A percentile compares a stretch with the other conserved stretches of the same genome.
phyloP scores from a whole-genome alignment of 2,329 filamentous ascomycete species.

The Ambrosiella cleistominuta region DNA sequence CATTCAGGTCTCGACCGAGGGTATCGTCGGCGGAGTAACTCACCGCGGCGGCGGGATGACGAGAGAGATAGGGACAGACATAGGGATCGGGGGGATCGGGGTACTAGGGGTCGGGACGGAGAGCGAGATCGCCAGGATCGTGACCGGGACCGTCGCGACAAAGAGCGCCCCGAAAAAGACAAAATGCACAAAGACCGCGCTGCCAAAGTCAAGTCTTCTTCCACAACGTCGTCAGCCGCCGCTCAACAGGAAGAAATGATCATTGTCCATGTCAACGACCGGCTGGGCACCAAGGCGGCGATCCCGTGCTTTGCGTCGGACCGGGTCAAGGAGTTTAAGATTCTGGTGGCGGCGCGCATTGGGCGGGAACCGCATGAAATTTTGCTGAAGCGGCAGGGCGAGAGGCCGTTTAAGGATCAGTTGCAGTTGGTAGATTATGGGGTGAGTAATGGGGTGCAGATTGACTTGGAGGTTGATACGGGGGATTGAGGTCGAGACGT shows the following conservation, averaged over 20 bases:
- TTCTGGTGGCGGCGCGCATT: constrained; percentile 76
- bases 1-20: constrained; percentile 23
- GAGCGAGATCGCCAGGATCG: constrained; percentile 19
- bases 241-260: constrained; percentile 58
- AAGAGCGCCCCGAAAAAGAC: constrained; percentile 20
- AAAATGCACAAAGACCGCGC: constrained; percentile 20
- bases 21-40: constrained; percentile 14
- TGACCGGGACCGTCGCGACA: constrained; percentile 16
- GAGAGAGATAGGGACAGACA: constrained; percentile 10
- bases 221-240: constrained; percentile 13
- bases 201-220: constrained; percentile 13
- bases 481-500: constrained; percentile 28
- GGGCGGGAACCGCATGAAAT: constrained; percentile 84
- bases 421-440: constrained; percentile 81
- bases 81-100: constrained; percentile 16
- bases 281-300: constrained; percentile 86
- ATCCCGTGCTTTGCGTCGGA: constrained; percentile 81
- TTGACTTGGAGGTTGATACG: constrained; percentile 45
- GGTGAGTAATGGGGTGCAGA: constrained; percentile 73
- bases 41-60: constrained; percentile 1
- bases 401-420: constrained; percentile 84
- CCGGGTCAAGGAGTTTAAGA: constrained; percentile 72
- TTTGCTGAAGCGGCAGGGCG: constrained; percentile 76
- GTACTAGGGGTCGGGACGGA: constrained; percentile 17
- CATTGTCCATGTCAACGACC: constrained; percentile 81